Evolutionary conservation across 352 stramenopile genomes (phyloP).

Genomic region (Phytophthora agathidicida): DNA sequence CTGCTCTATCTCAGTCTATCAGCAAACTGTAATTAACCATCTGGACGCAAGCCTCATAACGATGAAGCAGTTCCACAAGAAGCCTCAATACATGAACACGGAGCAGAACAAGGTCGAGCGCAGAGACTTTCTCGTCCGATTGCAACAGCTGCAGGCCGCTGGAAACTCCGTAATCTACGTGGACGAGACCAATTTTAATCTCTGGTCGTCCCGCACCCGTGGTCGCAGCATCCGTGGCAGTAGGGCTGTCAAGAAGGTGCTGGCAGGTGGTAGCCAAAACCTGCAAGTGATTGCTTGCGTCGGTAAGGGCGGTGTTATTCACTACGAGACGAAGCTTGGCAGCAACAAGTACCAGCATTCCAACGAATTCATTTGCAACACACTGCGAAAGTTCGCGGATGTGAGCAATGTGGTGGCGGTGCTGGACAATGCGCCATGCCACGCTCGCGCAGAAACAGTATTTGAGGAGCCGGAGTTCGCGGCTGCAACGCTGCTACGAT

Average conservation of each 20-base stretch:
- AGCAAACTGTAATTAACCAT: slow-evolving; percentile 1
- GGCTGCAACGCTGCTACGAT: neutral
- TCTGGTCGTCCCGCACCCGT: slow-evolving; percentile 1
- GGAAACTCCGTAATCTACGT: slow-evolving; percentile 16
- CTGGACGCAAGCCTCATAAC: slow-evolving; percentile 5
- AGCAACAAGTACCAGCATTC: neutral
- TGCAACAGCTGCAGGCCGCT: slow-evolving; percentile 2
- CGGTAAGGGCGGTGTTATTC: neutral
- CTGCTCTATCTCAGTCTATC: neutral
- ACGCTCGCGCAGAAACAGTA: neutral
- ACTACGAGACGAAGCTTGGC: slow-evolving; percentile 14
- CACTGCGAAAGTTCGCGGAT: neutral
- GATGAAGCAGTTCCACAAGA: slow-evolving; percentile 19
- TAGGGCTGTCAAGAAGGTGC: neutral
- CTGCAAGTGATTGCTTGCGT: slow-evolving; percentile 25
- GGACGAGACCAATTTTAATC: slow-evolving; percentile 32
- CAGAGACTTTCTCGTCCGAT: neutral
- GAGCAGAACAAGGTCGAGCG: slow-evolving; percentile 21
- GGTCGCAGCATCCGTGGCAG: neutral
- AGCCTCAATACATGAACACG: slow-evolving; percentile 24
- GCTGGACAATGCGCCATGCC: slow-evolving; percentile 21
- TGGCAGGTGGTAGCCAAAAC: slow-evolving; percentile 14
- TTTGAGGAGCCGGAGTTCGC: slow-evolving; percentile 17
- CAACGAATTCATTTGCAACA: slow-evolving; percentile 5
- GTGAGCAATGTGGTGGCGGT: neutral